These are phyloP conservation scores for Aspergillus sp. DNA, from an alignment of 2,329 filamentous ascomycete genomes.

Conservation along the genomic window DNA sequence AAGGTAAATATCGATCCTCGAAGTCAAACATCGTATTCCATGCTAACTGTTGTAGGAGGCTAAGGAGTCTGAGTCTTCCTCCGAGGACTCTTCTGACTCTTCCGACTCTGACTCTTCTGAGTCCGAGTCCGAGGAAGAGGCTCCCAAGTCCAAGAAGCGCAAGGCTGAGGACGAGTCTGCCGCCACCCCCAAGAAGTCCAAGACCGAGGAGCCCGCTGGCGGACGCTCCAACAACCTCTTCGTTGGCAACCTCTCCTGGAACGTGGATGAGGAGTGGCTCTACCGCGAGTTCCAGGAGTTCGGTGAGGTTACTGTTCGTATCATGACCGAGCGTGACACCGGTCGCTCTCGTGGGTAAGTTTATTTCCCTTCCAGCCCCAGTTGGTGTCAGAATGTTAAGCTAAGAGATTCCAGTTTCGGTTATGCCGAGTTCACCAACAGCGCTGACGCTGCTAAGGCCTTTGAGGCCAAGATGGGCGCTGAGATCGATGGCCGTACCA, in stretches of 20 bases:
- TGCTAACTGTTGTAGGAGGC: conserved; percentile 12
- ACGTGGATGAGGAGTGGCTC: conserved; percentile 79
- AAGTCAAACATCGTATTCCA: neutral
- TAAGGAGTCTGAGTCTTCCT: conserved; percentile 14
- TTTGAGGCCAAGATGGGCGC: conserved; percentile 70
- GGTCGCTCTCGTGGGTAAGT: conserved; percentile 77
- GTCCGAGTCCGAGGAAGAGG: conserved; percentile 32
- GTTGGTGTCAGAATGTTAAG: neutral
- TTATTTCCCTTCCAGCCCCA: neutral
- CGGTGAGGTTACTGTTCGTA: conserved; percentile 70
- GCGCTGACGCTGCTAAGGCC: conserved; percentile 67
- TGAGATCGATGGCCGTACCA: conserved; percentile 69
- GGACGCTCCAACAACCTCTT: conserved; percentile 65
- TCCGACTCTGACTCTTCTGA: conserved; percentile 24
- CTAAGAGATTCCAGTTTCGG: conserved; percentile 59
- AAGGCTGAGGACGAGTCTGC: conserved; percentile 47
- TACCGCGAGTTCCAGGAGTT: conserved; percentile 77
- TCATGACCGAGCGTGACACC: conserved; percentile 77
- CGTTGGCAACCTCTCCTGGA: conserved; percentile 88
- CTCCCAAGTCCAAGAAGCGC: conserved; percentile 45
- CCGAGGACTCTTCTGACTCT: conserved; percentile 11
- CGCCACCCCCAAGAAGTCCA: conserved; percentile 58
- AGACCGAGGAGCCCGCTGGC: conserved; percentile 45
- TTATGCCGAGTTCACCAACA: conserved; percentile 79
- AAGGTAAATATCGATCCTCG: conserved; percentile 19